phyloP scores from a whole-genome alignment of 768 basidiomycete genomes.

The Psilocybe tampanensis region DNA sequence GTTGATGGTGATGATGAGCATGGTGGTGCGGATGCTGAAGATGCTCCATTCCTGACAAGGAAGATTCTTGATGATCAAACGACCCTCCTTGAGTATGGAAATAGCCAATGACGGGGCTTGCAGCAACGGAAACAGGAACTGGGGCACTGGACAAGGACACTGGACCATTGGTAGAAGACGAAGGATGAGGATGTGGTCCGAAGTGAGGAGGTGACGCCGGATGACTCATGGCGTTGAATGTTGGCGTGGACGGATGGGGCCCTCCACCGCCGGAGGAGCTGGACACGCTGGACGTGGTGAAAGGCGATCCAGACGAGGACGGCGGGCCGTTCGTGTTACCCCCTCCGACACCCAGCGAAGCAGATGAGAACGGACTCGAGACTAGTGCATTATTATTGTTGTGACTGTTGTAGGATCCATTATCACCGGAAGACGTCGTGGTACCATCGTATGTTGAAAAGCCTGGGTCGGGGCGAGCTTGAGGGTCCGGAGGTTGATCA shows the following conservation, averaged over 20 bases:
- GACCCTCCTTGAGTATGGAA: constrained; percentile 17
- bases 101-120: constrained; percentile 6
- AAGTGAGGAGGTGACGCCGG: constrained; percentile 28
- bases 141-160: too few relatives aligned
- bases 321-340: constrained; percentile 17
- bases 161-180: not conserved
- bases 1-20: not conserved
- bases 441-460: too few relatives aligned
- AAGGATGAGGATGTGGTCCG: constrained; percentile 13
- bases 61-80: constrained; percentile 15
- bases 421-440: not conserved
- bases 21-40: not conserved
- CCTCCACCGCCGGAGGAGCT: constrained; percentile 11
- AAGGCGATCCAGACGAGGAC: constrained; percentile 33
- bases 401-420: constrained; percentile 6
- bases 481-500: not conserved
- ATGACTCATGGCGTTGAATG: constrained; percentile 22
- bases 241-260: constrained; percentile 28
- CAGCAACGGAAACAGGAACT: constrained; percentile 14
- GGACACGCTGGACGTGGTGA: constrained; percentile 22
- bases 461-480: too few relatives aligned
- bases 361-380: constrained; percentile 29
- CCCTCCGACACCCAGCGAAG: not conserved
- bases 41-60: constrained; percentile 7
- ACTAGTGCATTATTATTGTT: not conserved